Evolutionary conservation across 2,329 filamentous ascomycete species (phyloP).

Genomic region (Sporothrix sp.): DNA sequence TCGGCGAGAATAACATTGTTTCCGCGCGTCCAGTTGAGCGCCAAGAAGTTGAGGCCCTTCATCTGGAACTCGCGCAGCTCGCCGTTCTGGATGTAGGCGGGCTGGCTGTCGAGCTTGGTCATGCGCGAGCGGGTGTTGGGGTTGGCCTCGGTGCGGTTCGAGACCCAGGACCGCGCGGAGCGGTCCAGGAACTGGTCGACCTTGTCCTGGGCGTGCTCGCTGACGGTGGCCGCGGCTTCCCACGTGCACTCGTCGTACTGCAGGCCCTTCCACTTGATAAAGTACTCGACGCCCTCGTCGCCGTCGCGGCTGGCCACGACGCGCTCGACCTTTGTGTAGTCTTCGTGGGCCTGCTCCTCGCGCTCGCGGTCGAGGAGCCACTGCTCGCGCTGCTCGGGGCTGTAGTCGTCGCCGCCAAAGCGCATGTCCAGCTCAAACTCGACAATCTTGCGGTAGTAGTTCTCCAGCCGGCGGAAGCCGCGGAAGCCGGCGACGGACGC

Average conservation of each 20-base stretch:
- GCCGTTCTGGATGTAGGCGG: slow-evolving; percentile 73
- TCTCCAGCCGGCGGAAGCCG: slow-evolving; percentile 82
- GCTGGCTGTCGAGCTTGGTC: slow-evolving; percentile 68
- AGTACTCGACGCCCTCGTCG: slow-evolving; percentile 77
- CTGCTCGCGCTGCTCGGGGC: slow-evolving; percentile 81
- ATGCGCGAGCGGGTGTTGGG: slow-evolving; percentile 63
- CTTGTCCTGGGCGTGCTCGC: slow-evolving; percentile 70
- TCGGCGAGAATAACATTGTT: slow-evolving; percentile 97
- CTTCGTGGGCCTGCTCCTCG: slow-evolving; percentile 75
- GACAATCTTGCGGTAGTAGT: slow-evolving; percentile 82
- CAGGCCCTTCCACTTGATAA: slow-evolving; percentile 92
- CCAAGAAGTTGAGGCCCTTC: slow-evolving; percentile 87
- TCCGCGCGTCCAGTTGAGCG: slow-evolving; percentile 87
- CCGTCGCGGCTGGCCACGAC: slow-evolving; percentile 76
- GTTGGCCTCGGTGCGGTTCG: slow-evolving; percentile 68
- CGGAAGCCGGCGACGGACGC: slow-evolving; percentile 66
- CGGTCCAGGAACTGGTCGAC: slow-evolving; percentile 89
- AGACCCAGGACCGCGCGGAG: slow-evolving; percentile 67
- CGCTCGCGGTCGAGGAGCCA: slow-evolving; percentile 93
- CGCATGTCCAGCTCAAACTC: slow-evolving; percentile 69
- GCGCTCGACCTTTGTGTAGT: slow-evolving; percentile 87
- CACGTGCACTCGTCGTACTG: slow-evolving; percentile 93
- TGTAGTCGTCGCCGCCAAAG: slow-evolving; percentile 62
- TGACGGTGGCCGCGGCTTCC: slow-evolving; percentile 64
- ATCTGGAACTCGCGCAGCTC: slow-evolving; percentile 89